Conservation (phyloP, 805 yeast species). For the Grigorovia yakushimaensis region DNA sequence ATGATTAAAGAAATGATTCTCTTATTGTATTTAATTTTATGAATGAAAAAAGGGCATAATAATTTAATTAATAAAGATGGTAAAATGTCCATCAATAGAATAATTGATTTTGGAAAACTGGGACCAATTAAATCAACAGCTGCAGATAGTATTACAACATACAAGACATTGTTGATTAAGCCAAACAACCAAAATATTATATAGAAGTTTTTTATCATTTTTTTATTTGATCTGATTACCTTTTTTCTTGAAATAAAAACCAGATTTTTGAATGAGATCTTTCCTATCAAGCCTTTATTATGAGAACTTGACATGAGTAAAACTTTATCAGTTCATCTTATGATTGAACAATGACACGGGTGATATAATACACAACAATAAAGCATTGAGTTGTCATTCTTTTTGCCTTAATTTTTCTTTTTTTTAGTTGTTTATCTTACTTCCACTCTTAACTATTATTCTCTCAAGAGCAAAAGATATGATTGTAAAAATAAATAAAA, state of each 20-base stretch:
- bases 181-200: conserved; percentile 74
- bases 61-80: conserved; percentile 72
- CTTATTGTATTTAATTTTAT: conserved; percentile 44
- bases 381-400: too few relatives aligned
- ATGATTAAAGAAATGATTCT: conserved; percentile 48
- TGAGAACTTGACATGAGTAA: too few relatives aligned
- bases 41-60: conserved; percentile 71
- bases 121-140: conserved; percentile 89
- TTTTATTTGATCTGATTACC: neutral
- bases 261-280: neutral
- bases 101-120: conserved; percentile 72
- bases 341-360: too few relatives aligned
- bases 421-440: too few relatives aligned
- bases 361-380: too few relatives aligned
- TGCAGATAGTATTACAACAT: conserved; percentile 84
- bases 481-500: too few relatives aligned
- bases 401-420: too few relatives aligned
- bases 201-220: conserved; percentile 25
- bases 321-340: too few relatives aligned
- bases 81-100: conserved; percentile 73
- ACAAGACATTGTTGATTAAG: conserved; percentile 74
- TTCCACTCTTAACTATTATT: too few relatives aligned
- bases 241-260: neutral
- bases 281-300: too few relatives aligned
- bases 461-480: too few relatives aligned